These are phyloP conservation scores for Termitomyces sp. DNA, from an alignment of 768 basidiomycete species.

Conservation along the genomic window DNA sequence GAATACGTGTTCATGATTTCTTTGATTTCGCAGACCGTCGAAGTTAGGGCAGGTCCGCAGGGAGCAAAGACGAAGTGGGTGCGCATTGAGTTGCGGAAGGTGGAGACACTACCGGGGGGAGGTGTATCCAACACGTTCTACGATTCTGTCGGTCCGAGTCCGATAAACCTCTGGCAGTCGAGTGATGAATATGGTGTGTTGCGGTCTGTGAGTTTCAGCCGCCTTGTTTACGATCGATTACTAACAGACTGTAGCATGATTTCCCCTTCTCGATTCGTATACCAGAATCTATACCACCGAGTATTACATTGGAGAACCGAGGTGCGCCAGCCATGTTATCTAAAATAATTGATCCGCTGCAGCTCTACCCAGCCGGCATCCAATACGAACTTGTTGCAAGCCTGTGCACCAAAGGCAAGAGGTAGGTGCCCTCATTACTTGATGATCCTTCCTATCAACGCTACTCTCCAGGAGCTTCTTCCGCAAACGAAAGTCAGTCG, in stretches of 20 bases:
- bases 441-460: neutral
- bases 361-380: slow-evolving; percentile 57
- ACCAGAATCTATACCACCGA: slow-evolving; percentile 89
- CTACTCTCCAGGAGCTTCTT: slow-evolving; percentile 62
- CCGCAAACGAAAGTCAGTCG: slow-evolving; percentile 69
- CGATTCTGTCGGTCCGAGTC: slow-evolving; percentile 78
- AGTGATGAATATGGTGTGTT: slow-evolving; percentile 68
- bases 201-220: slow-evolving; percentile 48
- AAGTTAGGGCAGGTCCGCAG: slow-evolving; percentile 69
- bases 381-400: slow-evolving; percentile 88
- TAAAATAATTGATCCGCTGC: neutral
- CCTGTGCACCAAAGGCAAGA: slow-evolving; percentile 82
- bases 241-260: slow-evolving; percentile 54
- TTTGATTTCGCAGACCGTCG: slow-evolving; percentile 61
- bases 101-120: slow-evolving; percentile 77
- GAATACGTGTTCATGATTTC: slow-evolving; percentile 8
- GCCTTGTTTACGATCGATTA: slow-evolving; percentile 1
- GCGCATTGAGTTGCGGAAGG: slow-evolving; percentile 84
- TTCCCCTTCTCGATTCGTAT: slow-evolving; percentile 88
- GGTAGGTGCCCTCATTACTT: slow-evolving; percentile 36
- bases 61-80: slow-evolving; percentile 92
- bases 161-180: slow-evolving; percentile 79
- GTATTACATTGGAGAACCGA: slow-evolving; percentile 70
- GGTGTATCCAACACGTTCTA: slow-evolving; percentile 66
- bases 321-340: slow-evolving; percentile 33